Evolutionary conservation across 768 basidiomycete species (phyloP).

Genomic region (Nidularia pulvinata): DNA sequence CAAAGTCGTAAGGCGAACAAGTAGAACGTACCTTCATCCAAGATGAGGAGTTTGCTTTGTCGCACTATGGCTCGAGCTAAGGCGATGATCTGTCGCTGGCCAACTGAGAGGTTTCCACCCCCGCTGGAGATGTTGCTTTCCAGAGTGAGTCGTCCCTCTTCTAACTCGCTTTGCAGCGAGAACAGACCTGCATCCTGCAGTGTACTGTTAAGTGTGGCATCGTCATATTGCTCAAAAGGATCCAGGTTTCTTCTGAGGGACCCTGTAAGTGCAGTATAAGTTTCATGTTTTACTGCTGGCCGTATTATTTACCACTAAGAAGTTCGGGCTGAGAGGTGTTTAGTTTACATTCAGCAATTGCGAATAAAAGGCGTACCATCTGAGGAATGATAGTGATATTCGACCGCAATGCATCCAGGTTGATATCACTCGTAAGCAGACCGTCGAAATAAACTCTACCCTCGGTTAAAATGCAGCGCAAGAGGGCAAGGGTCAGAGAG

Average conservation of each 20-base stretch:
- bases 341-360: neutral
- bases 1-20: conserved; percentile 47
- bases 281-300: neutral
- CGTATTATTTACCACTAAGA: conserved; percentile 24
- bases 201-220: conserved; percentile 29
- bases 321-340: conserved; percentile 29
- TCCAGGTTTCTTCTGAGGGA: conserved; percentile 59
- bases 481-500: conserved; percentile 51
- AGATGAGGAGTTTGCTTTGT: conserved; percentile 51
- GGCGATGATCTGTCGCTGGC: conserved; percentile 66
- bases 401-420: conserved; percentile 49
- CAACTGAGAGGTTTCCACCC: conserved; percentile 66
- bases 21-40: conserved; percentile 51
- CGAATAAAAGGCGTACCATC: conserved; percentile 14
- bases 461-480: conserved; percentile 51
- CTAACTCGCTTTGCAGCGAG: conserved; percentile 30
- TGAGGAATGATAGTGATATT: conserved; percentile 58
- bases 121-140: conserved; percentile 42
- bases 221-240: conserved; percentile 53
- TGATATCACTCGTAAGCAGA: conserved; percentile 38
- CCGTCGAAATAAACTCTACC: conserved; percentile 55
- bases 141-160: conserved; percentile 45
- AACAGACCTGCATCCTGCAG: conserved; percentile 28
- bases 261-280: conserved; percentile 22
- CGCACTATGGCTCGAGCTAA: conserved; percentile 59